These are phyloP conservation scores for Acacia crassicarpa DNA, from an alignment of 306 rosid species.

Conservation along the genomic window DNA sequence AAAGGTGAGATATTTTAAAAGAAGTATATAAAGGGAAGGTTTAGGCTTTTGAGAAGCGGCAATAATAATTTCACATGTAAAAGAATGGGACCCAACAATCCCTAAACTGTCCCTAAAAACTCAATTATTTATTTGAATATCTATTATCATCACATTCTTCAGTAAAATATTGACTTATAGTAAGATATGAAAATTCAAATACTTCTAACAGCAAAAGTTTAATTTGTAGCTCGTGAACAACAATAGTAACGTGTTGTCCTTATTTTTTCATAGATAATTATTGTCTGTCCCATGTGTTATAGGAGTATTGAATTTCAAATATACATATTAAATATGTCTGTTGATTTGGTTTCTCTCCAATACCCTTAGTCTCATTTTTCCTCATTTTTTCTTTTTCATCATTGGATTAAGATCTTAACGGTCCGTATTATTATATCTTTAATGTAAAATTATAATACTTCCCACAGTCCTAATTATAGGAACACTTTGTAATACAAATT, in stretches of 20 bases:
- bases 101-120: background rate
- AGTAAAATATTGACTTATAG: background rate
- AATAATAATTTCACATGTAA: constrained; percentile 46
- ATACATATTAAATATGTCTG: background rate
- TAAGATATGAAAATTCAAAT: background rate
- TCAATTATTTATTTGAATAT: background rate
- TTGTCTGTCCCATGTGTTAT: background rate
- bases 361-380: no score
- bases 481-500: no score
- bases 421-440: no score
- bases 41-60: constrained; percentile 60
- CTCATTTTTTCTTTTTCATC: no score
- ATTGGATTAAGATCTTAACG: no score
- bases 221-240: background rate
- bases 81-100: constrained; percentile 24
- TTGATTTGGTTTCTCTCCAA: no score
- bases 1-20: constrained; percentile 45
- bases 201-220: background rate
- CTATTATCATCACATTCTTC: background rate
- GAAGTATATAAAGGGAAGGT: constrained; percentile 31
- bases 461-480: no score
- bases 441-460: no score
- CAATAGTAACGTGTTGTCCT: background rate
- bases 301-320: no score
- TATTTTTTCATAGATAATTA: no score